A percentile compares a stretch with the other conserved stretches of the same genome.
These are phyloP conservation scores for Sphagnum tenellum DNA, from an alignment of 225 moss, liverwort and hornwort species.

Conservation along the genomic window DNA sequence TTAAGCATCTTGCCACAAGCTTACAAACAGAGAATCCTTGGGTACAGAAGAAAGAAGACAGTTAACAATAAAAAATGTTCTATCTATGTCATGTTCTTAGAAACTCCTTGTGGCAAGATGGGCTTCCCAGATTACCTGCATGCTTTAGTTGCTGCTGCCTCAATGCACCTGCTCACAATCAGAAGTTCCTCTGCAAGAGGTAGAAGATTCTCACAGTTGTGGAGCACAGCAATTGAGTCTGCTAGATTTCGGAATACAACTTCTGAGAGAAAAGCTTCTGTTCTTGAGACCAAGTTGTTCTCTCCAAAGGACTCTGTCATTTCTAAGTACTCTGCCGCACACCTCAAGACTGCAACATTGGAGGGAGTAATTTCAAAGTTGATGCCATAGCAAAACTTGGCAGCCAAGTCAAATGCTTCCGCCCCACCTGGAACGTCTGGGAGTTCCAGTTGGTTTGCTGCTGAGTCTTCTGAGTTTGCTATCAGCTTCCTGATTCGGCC, in stretches of 20 bases:
- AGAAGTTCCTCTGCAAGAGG: slow-evolving; percentile 90
- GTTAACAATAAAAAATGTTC: too few relatives aligned
- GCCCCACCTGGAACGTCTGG: slow-evolving; percentile 91
- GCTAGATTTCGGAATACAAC: slow-evolving; percentile 75
- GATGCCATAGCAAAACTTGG: slow-evolving; percentile 95
- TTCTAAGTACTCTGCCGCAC: slow-evolving; percentile 87
- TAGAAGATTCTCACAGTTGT: slow-evolving; percentile 90
- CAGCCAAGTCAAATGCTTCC: slow-evolving; percentile 94
- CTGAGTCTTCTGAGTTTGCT: slow-evolving; percentile 61
- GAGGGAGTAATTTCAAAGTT: slow-evolving; percentile 95
- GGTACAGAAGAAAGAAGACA: too few relatives aligned
- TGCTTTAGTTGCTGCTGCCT: slow-evolving; percentile 80
- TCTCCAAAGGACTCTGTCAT: slow-evolving; percentile 95
- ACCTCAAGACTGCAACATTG: slow-evolving; percentile 84
- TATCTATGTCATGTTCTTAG: too few relatives aligned
- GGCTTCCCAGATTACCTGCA: slow-evolving; percentile 32
- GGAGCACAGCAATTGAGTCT: slow-evolving; percentile 88
- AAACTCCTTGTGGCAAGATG: too few relatives aligned
- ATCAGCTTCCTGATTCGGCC: slow-evolving; percentile 88
- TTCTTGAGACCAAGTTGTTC: slow-evolving; percentile 69
- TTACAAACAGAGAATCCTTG: too few relatives aligned
- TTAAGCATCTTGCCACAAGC: too few relatives aligned
- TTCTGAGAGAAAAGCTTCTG: slow-evolving; percentile 79
- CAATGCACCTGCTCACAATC: slow-evolving; percentile 84
- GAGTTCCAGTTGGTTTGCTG: slow-evolving; percentile 73